A percentile compares a stretch with the other conserved stretches of the same genome.
Evolutionary conservation across 257 asterid species (phyloP).

Genomic region (Capsicum pubescens): DNA sequence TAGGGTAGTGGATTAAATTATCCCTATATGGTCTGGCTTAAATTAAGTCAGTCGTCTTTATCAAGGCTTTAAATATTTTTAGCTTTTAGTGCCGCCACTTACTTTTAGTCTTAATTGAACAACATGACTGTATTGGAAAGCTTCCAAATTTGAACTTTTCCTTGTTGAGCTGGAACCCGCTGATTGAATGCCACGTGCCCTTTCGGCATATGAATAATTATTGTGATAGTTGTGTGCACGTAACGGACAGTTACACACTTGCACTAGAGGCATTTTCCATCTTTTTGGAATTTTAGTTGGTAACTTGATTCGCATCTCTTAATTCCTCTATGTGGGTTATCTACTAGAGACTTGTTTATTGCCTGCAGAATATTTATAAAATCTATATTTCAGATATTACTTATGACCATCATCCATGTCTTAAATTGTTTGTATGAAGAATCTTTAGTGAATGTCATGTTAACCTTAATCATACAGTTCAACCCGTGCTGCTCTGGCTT

Average conservation of each 20-base stretch:
- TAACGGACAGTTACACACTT: neutral
- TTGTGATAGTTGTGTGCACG: conserved; percentile 15
- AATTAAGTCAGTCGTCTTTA: conserved; percentile 33
- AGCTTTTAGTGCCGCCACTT: conserved; percentile 50
- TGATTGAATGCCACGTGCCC: neutral
- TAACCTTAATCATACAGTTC: neutral
- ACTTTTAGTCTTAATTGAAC: conserved; percentile 44
- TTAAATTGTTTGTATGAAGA: neutral
- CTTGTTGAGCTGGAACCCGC: neutral
- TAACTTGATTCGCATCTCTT: neutral
- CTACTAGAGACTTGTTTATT: neutral
- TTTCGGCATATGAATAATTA: neutral
- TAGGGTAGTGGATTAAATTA: conserved; percentile 37
- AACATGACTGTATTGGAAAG: conserved; percentile 24
- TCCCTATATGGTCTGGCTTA: conserved; percentile 30
- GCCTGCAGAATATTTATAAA: conserved; percentile 7
- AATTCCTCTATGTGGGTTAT: neutral
- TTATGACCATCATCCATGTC: neutral
- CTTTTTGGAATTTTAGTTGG: conserved; percentile 8
- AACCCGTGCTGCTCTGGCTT: conserved; percentile 9
- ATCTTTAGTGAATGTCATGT: neutral
- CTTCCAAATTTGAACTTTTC: conserved; percentile 35
- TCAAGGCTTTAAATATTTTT: conserved; percentile 38
- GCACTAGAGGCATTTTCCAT: neutral
- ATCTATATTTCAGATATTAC: conserved; percentile 12